A percentile compares a stretch with the other conserved stretches of the same genome.
Conservation (phyloP, 1,139 yeast genomes). For the Wickerhamomyces sp. region DNA sequence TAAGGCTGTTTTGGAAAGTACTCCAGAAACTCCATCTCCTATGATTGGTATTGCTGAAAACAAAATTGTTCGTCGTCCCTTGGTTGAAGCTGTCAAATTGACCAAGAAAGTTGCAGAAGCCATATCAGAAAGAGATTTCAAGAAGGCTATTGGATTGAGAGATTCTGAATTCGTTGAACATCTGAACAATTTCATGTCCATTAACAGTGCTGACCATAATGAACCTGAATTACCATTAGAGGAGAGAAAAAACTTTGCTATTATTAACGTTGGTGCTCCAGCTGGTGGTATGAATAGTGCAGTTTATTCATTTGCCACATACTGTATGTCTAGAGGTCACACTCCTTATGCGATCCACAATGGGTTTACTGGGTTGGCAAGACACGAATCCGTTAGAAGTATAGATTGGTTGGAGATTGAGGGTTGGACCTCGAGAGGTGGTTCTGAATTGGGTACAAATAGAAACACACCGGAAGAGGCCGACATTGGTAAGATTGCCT, state of each 20-base stretch:
- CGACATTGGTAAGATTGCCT: constrained; percentile 86
- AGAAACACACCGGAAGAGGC: constrained; percentile 72
- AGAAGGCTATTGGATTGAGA: constrained; percentile 78
- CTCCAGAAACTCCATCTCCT: constrained; percentile 92
- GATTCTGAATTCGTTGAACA: constrained; percentile 86
- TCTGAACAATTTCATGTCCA: constrained; percentile 62
- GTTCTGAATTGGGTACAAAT: constrained; percentile 94
- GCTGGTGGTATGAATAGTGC: constrained; percentile 96
- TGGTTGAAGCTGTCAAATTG: constrained; percentile 82
- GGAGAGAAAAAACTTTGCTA: constrained; percentile 58
- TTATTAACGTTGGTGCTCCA: constrained; percentile 93
- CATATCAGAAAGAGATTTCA: constrained; percentile 72
- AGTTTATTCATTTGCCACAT: constrained; percentile 84
- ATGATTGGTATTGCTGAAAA: constrained; percentile 89
- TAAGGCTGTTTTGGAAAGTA: constrained; percentile 80
- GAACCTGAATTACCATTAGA: constrained; percentile 44
- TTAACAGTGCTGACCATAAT: constrained; percentile 66
- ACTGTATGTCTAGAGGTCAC: constrained; percentile 89
- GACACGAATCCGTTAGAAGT: constrained; percentile 71
- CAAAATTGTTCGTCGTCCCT: constrained; percentile 75
- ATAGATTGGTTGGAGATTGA: constrained; percentile 83
- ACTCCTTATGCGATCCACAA: constrained; percentile 81
- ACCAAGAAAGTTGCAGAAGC: constrained; percentile 88
- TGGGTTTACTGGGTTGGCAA: constrained; percentile 86
- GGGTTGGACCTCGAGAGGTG: constrained; percentile 89